These are phyloP conservation scores for Ogataea nakhonphanomensis DNA, from an alignment of 805 yeast species.

Conservation along the genomic window DNA sequence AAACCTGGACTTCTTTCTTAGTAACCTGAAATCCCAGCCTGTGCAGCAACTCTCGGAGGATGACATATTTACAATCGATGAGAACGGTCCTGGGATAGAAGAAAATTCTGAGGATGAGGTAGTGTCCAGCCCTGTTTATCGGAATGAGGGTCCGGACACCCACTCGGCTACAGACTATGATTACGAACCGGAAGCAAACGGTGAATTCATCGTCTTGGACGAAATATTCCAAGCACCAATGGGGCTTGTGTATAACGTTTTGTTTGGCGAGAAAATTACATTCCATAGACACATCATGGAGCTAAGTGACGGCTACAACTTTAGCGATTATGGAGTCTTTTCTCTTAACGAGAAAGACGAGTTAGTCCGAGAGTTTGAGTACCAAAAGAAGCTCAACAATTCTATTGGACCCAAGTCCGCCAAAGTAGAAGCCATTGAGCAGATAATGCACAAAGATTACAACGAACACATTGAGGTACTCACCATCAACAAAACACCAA, in stretches of 20 bases:
- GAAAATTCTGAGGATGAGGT: slow-evolving; percentile 26
- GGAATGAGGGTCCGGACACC: slow-evolving; percentile 55
- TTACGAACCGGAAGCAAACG: slow-evolving; percentile 40
- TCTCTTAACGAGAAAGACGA: slow-evolving; percentile 37
- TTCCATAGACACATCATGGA: slow-evolving; percentile 39
- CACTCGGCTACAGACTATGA: slow-evolving; percentile 57
- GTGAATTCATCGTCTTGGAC: slow-evolving; percentile 50
- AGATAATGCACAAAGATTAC: slow-evolving; percentile 52
- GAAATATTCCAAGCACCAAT: slow-evolving; percentile 64
- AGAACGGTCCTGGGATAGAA: slow-evolving; percentile 24
- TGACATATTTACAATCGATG: slow-evolving; percentile 33
- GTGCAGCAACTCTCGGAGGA: slow-evolving; percentile 24
- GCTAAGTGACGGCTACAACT: slow-evolving; percentile 45
- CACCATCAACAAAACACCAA: slow-evolving; percentile 75
- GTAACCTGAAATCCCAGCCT: slow-evolving; percentile 15
- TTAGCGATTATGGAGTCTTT: slow-evolving; percentile 38
- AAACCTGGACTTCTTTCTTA: slow-evolving; percentile 21
- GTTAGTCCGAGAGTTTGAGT: slow-evolving; percentile 54
- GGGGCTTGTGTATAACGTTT: slow-evolving; percentile 64
- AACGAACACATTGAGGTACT: slow-evolving; percentile 55
- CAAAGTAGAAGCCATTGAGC: slow-evolving; percentile 56
- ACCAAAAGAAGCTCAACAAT: slow-evolving; percentile 70
- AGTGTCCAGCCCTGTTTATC: slow-evolving; percentile 22
- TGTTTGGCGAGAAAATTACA: slow-evolving; percentile 60
- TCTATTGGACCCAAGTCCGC: slow-evolving; percentile 95